phyloP scores from a whole-genome alignment of 148 eudicot genomes.

The Persicaria tinctoria region DNA sequence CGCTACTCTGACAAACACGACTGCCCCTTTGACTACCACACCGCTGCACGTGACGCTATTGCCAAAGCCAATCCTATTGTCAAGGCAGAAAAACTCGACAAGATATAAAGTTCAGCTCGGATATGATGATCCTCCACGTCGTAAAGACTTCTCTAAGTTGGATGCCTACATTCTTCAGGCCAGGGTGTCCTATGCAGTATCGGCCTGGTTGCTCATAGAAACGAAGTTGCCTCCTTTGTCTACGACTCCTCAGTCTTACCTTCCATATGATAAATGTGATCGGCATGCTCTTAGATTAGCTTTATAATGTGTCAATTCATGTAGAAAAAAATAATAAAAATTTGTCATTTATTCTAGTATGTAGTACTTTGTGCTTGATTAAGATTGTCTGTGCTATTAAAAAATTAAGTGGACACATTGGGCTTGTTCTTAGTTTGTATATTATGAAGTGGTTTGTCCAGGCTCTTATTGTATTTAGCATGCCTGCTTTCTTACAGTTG shows the following conservation, averaged over 20 bases:
- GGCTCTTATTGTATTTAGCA: too few relatives aligned
- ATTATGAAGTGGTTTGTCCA: too few relatives aligned
- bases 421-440: too few relatives aligned
- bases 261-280: not conserved
- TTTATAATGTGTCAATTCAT: conserved; percentile 1
- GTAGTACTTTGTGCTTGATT: not conserved
- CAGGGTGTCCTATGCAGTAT: conserved; percentile 6
- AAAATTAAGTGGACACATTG: too few relatives aligned
- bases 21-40: conserved; percentile 31
- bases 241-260: too few relatives aligned
- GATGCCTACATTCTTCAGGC: not conserved
- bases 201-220: not conserved
- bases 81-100: conserved; percentile 59
- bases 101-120: conserved; percentile 24
- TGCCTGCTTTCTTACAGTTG: too few relatives aligned
- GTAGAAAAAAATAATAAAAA: not conserved
- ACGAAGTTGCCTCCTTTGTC: not conserved
- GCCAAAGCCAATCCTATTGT: conserved; percentile 69
- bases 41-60: conserved; percentile 59
- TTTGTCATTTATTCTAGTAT: not conserved
- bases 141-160: conserved; percentile 2
- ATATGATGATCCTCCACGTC: not conserved
- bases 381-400: not conserved
- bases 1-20: conserved; percentile 54
- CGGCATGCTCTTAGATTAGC: not conserved